These are phyloP conservation scores for Lentinula sp. DNA, from an alignment of 768 basidiomycete species.

Conservation along the genomic window DNA sequence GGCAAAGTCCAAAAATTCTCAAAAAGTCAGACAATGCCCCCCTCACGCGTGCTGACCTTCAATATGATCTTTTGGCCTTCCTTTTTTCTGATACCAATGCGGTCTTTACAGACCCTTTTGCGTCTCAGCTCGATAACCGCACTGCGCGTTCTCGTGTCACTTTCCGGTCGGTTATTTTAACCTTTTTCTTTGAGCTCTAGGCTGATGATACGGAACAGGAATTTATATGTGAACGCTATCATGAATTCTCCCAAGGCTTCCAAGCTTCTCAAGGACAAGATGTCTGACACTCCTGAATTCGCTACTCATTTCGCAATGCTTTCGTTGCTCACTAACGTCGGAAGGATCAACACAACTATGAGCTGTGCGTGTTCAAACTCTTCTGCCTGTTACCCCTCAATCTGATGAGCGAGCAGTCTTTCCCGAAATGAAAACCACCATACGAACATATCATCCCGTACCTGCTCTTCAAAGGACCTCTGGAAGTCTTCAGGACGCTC, in stretches of 20 bases:
- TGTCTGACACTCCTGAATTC: conserved; percentile 52
- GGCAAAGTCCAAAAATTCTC: conserved; percentile 37
- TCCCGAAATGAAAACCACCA: conserved; percentile 73
- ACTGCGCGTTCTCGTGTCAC: conserved; percentile 2
- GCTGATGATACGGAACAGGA: conserved; percentile 16
- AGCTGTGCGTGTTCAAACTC: conserved; percentile 49
- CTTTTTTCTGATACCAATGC: conserved; percentile 67
- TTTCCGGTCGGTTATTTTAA: background rate
- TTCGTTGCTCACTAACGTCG: conserved; percentile 70
- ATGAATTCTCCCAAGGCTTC: conserved; percentile 61
- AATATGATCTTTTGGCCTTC: conserved; percentile 72
- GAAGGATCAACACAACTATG: conserved; percentile 76
- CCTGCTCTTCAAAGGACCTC: conserved; percentile 64
- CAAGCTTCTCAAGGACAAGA: conserved; percentile 66
- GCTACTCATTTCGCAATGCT: conserved; percentile 72
- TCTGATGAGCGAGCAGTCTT: conserved; percentile 42
- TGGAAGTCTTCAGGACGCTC: conserved; percentile 72
- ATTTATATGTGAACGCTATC: conserved; percentile 49
- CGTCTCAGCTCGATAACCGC: background rate
- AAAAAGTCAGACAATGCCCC: conserved; percentile 62
- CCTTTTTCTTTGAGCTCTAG: background rate
- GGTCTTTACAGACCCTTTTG: conserved; percentile 44
- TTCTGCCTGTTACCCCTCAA: background rate
- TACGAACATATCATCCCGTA: conserved; percentile 74
- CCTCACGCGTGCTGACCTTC: conserved; percentile 60